Evolutionary conservation across 768 basidiomycete genomes (phyloP).

Genomic region (Boletus pseudo-olivaceus): DNA sequence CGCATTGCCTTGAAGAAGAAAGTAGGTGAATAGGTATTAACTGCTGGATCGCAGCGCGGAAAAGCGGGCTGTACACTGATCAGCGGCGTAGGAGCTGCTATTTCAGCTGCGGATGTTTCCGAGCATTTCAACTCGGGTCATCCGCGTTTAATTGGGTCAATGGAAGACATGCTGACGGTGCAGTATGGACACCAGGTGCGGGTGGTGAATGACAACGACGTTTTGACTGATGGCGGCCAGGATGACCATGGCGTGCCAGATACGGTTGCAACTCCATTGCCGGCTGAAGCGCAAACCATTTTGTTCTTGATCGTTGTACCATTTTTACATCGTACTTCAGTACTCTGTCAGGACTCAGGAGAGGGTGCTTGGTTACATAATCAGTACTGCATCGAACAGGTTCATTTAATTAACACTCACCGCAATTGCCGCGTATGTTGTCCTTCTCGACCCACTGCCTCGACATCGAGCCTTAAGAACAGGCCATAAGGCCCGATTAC

Average conservation of each 20-base stretch:
- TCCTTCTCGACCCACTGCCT: slow-evolving; percentile 23
- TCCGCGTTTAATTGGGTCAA: slow-evolving; percentile 11
- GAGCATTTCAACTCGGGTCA: slow-evolving; percentile 1
- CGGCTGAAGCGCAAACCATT: background rate
- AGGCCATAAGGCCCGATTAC: slow-evolving; percentile 23
- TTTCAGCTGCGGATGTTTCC: background rate
- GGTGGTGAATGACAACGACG: background rate
- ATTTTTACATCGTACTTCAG: slow-evolving; percentile 7
- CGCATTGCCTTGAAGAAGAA: slow-evolving; percentile 6
- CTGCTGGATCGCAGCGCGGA: background rate
- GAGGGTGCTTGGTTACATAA: slow-evolving; percentile 19
- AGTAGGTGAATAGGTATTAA: background rate
- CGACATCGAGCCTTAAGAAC: slow-evolving; percentile 26
- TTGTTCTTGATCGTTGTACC: background rate
- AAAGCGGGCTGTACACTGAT: slow-evolving; percentile 9
- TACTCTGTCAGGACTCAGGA: slow-evolving; percentile 10
- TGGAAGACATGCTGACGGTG: slow-evolving; percentile 34
- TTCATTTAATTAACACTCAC: slow-evolving; percentile 14
- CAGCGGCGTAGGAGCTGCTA: background rate
- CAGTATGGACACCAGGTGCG: background rate
- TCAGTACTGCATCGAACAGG: slow-evolving; percentile 20
- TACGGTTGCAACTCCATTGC: background rate
- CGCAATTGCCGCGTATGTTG: slow-evolving; percentile 21
- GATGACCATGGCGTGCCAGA: background rate
- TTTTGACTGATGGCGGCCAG: background rate